Evolutionary conservation across 805 yeast genomes (phyloP).

Genomic region (Candida tallmaniae): DNA sequence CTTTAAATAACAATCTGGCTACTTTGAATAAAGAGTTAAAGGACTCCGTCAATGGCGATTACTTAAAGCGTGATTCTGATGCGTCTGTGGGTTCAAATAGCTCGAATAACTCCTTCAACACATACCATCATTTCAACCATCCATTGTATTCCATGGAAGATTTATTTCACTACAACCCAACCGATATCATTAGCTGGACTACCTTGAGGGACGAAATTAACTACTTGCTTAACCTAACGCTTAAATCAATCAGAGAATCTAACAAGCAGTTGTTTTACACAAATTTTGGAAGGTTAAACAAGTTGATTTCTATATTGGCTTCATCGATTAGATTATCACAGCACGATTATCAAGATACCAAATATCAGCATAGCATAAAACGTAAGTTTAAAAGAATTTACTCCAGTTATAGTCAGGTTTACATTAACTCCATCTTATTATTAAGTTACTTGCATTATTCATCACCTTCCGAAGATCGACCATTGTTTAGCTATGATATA

Average conservation of each 20-base stretch:
- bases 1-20: not conserved
- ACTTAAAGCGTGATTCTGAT: conserved; percentile 35
- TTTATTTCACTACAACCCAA: conserved; percentile 54
- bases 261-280: conserved; percentile 50
- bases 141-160: conserved; percentile 37
- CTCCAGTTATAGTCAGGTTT: conserved; percentile 54
- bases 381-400: conserved; percentile 50
- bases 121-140: conserved; percentile 38
- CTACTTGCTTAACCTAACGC: conserved; percentile 43
- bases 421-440: conserved; percentile 61
- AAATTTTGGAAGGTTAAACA: conserved; percentile 51
- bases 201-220: conserved; percentile 46
- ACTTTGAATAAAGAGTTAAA: not conserved
- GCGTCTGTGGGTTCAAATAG: conserved; percentile 21
- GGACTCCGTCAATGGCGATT: not conserved
- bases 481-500: conserved; percentile 29
- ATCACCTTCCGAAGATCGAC: conserved; percentile 17
- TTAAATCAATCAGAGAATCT: conserved; percentile 47
- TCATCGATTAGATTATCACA: conserved; percentile 51
- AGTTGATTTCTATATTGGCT: conserved; percentile 49
- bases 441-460: conserved; percentile 39
- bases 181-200: conserved; percentile 60
- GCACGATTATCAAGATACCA: conserved; percentile 45
- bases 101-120: conserved; percentile 17
- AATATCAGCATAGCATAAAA: conserved; percentile 44